Evolutionary conservation across 345 rosid genomes (phyloP).

Genomic region (Rhodamnia argentea): DNA sequence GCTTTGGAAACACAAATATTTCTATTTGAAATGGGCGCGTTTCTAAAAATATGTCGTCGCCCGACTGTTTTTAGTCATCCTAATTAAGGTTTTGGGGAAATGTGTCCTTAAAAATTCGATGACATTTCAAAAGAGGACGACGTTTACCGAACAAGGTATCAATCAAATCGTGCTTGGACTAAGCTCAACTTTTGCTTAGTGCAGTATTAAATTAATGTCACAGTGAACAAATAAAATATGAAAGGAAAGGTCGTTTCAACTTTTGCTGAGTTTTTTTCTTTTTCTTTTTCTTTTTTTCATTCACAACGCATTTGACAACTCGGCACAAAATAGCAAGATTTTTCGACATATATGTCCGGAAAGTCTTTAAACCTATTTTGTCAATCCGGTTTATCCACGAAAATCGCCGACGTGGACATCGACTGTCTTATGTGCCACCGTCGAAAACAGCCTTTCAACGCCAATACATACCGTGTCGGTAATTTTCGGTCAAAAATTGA

Average conservation of each 20-base stretch:
- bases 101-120: background rate
- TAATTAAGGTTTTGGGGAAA: background rate
- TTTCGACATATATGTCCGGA: background rate
- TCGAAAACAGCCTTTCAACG: too few species aligned
- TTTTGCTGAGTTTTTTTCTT: too few species aligned
- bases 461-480: too few species aligned
- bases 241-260: background rate
- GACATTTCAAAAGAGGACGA: background rate
- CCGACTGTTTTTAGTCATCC: background rate
- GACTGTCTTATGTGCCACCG: too few species aligned
- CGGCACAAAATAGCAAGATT: too few species aligned
- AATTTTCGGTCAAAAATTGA: too few species aligned
- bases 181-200: conserved; percentile 9
- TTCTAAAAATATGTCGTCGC: background rate
- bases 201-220: background rate
- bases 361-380: too few species aligned
- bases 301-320: background rate
- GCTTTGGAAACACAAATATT: too few species aligned
- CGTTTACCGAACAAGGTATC: conserved; percentile 37
- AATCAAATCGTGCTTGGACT: conserved; percentile 84
- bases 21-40: too few species aligned
- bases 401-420: too few species aligned
- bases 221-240: background rate
- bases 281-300: background rate
- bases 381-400: too few species aligned